Base-by-base conservation (phyloP, 495 filamentous ascomycete genomes). In the Daldinia loculata region DNA sequence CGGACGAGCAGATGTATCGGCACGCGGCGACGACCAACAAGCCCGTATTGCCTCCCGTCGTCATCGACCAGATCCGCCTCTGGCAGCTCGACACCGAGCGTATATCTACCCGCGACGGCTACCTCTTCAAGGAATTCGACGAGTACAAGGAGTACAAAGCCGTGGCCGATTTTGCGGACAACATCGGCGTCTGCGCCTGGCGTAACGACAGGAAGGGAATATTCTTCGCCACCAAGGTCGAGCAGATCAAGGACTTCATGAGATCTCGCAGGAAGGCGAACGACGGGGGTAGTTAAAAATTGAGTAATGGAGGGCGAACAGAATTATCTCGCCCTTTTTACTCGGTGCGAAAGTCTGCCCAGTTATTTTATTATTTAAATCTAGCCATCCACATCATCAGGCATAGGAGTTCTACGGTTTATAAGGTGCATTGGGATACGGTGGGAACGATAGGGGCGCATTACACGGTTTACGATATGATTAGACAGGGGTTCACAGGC, bases 11-110 rank as follows among this genome's bases (percentile, higher is more conserved):
- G 72, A 91, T 98, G 88, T 87, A 88, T 50, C 93, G 92, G 67
- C 83, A 86, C 62, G 82, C 83, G 5, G 85, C 85, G 17, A 78
- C 81, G 2, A 79, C 77, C 56, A 81, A 87, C 8, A 82, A 85
- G 17, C 89, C 92, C 15, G 83, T 97, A 7, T 84, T 98, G 1
- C 95, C 96, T 2, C 93, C 95, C 2, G 98, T 96, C 0, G 96
- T 99, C 27, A 92, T 98, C 45, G 95, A 99, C 82, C 95, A 99
- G 82, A 98, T 99, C 67, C 85, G 94, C 6, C 86, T 99, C 9
- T 99, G 95, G 95, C 95, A 99, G 82, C 91, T 97, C 57, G 96
- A 99, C 77, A 91, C 93, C 32, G 96, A 99, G 77, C 86, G 95
- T 56, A 95, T 98, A 84, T 90, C 90, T 76, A 85, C 91, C 5